A percentile compares a stretch with the other conserved stretches of the same genome.
phyloP scores from a whole-genome alignment of 2,329 filamentous ascomycete genomes.

The Pezicula carpinea region DNA sequence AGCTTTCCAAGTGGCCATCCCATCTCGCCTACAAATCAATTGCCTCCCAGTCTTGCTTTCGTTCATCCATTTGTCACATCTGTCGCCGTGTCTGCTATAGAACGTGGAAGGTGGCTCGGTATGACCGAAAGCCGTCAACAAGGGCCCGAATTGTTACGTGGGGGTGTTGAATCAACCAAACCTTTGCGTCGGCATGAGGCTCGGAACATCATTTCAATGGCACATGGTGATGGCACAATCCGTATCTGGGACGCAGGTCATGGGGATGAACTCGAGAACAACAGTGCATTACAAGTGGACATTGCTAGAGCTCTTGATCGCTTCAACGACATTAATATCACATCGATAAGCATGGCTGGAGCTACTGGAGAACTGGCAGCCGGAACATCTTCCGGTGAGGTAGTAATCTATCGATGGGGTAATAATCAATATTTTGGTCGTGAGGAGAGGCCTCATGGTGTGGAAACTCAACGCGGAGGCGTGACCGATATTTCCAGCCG shows the following conservation, averaged over 20 bases:
- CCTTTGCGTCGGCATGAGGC: slow-evolving; percentile 74
- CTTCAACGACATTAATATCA: slow-evolving; percentile 72
- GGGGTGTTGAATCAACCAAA: slow-evolving; percentile 68
- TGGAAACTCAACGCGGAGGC: slow-evolving; percentile 58
- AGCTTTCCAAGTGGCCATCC: slow-evolving; percentile 90
- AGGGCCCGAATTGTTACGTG: slow-evolving; percentile 72
- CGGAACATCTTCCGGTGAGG: slow-evolving; percentile 77
- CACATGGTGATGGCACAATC: slow-evolving; percentile 88
- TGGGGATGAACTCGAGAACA: slow-evolving; percentile 89
- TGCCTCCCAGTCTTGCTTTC: slow-evolving; percentile 82
- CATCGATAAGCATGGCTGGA: slow-evolving; percentile 75
- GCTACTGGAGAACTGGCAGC: slow-evolving; percentile 79
- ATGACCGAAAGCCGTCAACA: slow-evolving; percentile 80
- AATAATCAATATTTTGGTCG: slow-evolving; percentile 68
- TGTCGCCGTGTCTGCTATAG: slow-evolving; percentile 66
- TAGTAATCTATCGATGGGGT: slow-evolving; percentile 86
- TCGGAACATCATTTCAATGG: slow-evolving; percentile 78
- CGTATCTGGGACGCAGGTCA: slow-evolving; percentile 90
- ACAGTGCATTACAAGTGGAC: slow-evolving; percentile 76
- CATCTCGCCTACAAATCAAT: slow-evolving; percentile 86
- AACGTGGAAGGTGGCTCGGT: slow-evolving; percentile 79
- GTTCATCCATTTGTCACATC: slow-evolving; percentile 85
- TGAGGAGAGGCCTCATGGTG: slow-evolving; percentile 43
- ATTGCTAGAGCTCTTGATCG: slow-evolving; percentile 76
- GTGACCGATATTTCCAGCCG: slow-evolving; percentile 71